Conservation (phyloP, 164 flowering plant genomes). For the Macadamia integrifolia region DNA sequence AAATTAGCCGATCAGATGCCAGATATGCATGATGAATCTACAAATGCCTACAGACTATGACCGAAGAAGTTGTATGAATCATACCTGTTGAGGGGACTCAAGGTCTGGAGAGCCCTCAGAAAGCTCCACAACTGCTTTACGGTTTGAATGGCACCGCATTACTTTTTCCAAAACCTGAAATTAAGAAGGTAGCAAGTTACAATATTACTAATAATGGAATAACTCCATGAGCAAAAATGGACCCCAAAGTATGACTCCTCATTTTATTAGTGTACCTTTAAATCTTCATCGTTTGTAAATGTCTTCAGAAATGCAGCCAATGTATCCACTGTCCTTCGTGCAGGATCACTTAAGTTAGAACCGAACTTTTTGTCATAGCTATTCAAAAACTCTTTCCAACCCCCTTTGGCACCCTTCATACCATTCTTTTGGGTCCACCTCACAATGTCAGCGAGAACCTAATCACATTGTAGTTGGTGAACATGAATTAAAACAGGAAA, state of each 20-base stretch:
- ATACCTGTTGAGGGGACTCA: slow-evolving; percentile 71
- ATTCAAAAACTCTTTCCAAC: slow-evolving; percentile 71
- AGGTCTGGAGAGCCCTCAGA: slow-evolving; percentile 22
- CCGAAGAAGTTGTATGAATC: background rate
- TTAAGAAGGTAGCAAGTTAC: background rate
- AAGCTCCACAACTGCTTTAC: slow-evolving; percentile 27
- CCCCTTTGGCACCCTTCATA: slow-evolving; percentile 61
- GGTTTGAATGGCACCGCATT: slow-evolving; percentile 32
- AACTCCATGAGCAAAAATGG: background rate
- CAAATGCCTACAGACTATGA: background rate
- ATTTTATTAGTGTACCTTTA: slow-evolving; percentile 32
- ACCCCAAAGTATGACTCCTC: background rate
- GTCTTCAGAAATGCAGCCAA: slow-evolving; percentile 66
- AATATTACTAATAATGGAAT: background rate
- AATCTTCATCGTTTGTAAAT: slow-evolving; percentile 48
- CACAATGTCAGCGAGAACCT: slow-evolving; percentile 73
- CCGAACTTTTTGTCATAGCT: slow-evolving; percentile 54
- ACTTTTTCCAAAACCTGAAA: slow-evolving; percentile 46
- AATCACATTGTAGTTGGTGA: slow-evolving; percentile 1
- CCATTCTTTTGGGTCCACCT: slow-evolving; percentile 57
- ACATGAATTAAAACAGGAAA: background rate
- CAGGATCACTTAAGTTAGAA: slow-evolving; percentile 58
- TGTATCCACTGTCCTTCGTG: slow-evolving; percentile 44
- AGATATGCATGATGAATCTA: background rate
- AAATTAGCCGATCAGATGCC: background rate